Base-by-base conservation (phyloP, 495 filamentous ascomycete genomes). In the Penicillium paradoxum region DNA sequence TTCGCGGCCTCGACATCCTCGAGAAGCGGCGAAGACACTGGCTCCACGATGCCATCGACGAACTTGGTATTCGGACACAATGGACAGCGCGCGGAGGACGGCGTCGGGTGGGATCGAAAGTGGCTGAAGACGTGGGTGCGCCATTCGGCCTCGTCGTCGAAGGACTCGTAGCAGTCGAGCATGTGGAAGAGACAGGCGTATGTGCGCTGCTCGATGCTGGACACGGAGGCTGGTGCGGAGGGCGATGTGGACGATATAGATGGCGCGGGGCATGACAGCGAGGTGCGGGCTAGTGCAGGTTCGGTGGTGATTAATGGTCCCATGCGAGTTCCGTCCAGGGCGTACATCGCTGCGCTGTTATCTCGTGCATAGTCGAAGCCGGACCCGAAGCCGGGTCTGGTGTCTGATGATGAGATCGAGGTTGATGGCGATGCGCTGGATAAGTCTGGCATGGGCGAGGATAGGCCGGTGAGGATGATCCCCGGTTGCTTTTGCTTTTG, bases 141-240 rank as follows among this genome's bases (percentile, higher is more conserved):
- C 73, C 73, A 77, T 30, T 69, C 49, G 5, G 63, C 59, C 22
- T 51, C 46, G 27, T 68, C 62, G 49, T 67, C 59, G 46, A 75
- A 77, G 18, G 61, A 60, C 36, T 71, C 60, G 19, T 77, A 64
- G 53, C 73, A 77, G 52, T 73, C 66, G 1, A 77, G 62, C 54
- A 71, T 67, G 37, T 75, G 65, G 61, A 77, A 77, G 22, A 77
- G 63, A 49, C 73, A 77, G n/a, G 55, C 53, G 52, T 75, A 75
- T 25, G 54, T 52, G 27, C 60, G 54, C n/a, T 52, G 56, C 5
- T 49, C 39, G 38, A 33, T 45, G 21, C 54, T 21, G 49, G 9
- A 27, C 5, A 29, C 18, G 33, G 27, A 25, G 10, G 15, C 11
- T 1, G 34, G 38, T 11, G 43, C 29, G 11, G 51, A 54, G 0